Conservation (phyloP, 2,329 filamentous ascomycete species). For the Cucurbitaria berberidis region DNA sequence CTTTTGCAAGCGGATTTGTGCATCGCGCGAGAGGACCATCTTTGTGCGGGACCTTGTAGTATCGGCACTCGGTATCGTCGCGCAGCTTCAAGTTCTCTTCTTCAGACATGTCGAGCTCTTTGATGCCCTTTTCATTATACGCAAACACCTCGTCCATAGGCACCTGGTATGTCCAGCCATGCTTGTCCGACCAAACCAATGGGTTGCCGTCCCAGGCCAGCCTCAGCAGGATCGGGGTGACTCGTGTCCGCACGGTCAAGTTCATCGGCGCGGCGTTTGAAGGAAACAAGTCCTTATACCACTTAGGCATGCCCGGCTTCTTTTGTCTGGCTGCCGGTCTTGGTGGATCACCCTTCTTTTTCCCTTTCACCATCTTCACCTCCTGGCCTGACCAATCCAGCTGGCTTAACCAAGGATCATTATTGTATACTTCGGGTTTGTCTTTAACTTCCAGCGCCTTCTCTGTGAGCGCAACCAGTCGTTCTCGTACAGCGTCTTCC, state of each 20-base stretch:
- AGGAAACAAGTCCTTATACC: conserved; percentile 90
- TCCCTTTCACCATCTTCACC: conserved; percentile 87
- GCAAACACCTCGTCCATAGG: conserved; percentile 64
- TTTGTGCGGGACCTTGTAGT: conserved; percentile 96
- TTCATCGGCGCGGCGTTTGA: conserved; percentile 72
- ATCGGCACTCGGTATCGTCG: conserved; percentile 69
- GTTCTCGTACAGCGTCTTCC: conserved; percentile 76
- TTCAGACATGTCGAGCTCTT: conserved; percentile 74
- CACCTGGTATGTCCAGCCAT: conserved; percentile 92
- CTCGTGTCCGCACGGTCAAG: conserved; percentile 83
- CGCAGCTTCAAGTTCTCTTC: conserved; percentile 71
- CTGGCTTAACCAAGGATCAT: conserved; percentile 90
- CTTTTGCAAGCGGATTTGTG: conserved; percentile 86
- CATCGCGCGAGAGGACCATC: conserved; percentile 88
- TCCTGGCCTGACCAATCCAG: conserved; percentile 96
- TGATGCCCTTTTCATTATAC: conserved; percentile 75
- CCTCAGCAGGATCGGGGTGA: conserved; percentile 83
- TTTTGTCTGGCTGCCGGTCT: conserved; percentile 84
- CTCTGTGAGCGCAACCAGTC: conserved; percentile 74
- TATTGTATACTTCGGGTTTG: conserved; percentile 70
- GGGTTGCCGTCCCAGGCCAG: conserved; percentile 90
- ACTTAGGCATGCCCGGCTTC: conserved; percentile 90
- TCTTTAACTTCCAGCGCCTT: conserved; percentile 78
- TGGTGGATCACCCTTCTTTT: conserved; percentile 81
- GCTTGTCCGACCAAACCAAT: conserved; percentile 88